These are phyloP conservation scores for Populus deltoides DNA, from an alignment of 345 rosid species.

Conservation along the genomic window DNA sequence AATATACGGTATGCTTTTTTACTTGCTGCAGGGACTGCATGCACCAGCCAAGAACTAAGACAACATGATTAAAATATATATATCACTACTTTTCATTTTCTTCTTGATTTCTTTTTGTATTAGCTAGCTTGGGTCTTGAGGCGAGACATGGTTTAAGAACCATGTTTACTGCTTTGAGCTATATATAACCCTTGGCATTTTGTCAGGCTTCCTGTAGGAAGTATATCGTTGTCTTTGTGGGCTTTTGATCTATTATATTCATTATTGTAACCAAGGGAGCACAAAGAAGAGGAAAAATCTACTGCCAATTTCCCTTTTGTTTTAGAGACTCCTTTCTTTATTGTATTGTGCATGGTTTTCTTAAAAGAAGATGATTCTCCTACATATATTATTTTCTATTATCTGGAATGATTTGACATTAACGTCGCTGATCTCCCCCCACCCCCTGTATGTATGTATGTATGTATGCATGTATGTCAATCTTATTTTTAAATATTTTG, in stretches of 20 bases:
- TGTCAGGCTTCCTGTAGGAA: conserved; percentile 20
- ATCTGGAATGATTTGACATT: conserved; percentile 24
- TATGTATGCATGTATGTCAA: too few relatives aligned
- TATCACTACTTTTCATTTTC: conserved; percentile 1
- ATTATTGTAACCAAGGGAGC: conserved; percentile 14
- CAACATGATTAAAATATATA: conserved; percentile 6
- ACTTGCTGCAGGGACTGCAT: conserved; percentile 17
- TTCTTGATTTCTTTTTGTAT: conserved; percentile 19
- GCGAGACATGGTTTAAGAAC: conserved; percentile 24
- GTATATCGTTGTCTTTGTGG: conserved; percentile 3
- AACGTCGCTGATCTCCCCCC: too few relatives aligned
- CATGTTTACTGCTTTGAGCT: background rate
- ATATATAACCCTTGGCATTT: conserved; percentile 15
- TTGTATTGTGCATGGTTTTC: conserved; percentile 64
- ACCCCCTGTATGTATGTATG: too few relatives aligned
- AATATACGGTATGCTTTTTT: background rate
- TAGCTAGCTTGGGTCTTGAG: conserved; percentile 17
- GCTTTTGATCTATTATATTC: conserved; percentile 11
- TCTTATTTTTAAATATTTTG: too few relatives aligned
- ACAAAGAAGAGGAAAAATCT: background rate
- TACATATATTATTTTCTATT: conserved; percentile 28
- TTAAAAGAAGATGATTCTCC: conserved; percentile 60
- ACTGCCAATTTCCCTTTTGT: conserved; percentile 15
- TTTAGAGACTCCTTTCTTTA: conserved; percentile 35
- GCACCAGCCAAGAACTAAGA: conserved; percentile 10